phyloP scores from a whole-genome alignment of 2,329 filamentous ascomycete species.

The Penicillium sp. region DNA sequence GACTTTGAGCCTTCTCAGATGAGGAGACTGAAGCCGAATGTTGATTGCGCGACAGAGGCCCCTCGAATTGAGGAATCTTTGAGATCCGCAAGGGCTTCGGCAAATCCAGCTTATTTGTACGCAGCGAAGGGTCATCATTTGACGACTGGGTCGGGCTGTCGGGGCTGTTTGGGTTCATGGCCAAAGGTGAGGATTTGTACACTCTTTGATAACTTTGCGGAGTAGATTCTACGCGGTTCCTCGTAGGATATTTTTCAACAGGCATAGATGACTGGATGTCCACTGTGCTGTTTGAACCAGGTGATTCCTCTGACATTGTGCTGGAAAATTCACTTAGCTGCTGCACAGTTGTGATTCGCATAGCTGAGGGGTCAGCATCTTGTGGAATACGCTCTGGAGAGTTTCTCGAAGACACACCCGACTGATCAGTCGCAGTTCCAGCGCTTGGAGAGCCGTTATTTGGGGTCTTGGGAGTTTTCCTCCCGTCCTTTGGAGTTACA shows the following conservation, averaged over 20 bases:
- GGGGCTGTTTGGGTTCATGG: conserved; percentile 23
- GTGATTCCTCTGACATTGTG: neutral
- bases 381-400: neutral
- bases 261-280: neutral
- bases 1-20: neutral
- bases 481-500: conserved; percentile 23
- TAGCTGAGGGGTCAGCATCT: neutral
- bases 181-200: conserved; percentile 36
- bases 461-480: conserved; percentile 5
- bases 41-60: conserved; percentile 4
- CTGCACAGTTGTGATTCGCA: conserved; percentile 4
- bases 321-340: conserved; percentile 6
- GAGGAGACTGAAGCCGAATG: neutral
- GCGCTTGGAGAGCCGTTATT: neutral
- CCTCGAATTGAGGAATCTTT: conserved; percentile 5
- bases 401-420: neutral
- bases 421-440: neutral
- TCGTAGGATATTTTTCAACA: neutral
- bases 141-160: conserved; percentile 4
- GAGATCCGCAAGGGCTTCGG: conserved; percentile 3
- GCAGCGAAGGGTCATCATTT: neutral
- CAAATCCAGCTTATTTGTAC: neutral
- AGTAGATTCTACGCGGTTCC: neutral
- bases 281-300: neutral
- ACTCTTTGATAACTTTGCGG: conserved; percentile 11